phyloP scores from a whole-genome alignment of 768 basidiomycete species.

The Lactarius indigo region DNA sequence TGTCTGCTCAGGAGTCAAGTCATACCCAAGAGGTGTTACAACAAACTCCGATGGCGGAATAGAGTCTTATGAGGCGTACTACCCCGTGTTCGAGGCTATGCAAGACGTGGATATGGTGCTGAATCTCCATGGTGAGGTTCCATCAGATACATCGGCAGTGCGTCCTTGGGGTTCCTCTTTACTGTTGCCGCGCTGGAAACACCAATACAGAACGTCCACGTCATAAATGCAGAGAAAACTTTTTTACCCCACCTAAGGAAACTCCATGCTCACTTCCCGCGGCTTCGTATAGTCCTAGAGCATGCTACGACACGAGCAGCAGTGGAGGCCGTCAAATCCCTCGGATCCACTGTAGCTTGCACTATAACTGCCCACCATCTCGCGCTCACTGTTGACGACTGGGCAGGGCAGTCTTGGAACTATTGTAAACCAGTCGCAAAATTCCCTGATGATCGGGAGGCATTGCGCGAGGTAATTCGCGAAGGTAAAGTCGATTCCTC shows the following conservation, averaged over 20 bases:
- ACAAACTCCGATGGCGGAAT: conserved; percentile 97
- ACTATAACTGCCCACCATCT: conserved; percentile 98
- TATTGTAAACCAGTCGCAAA: conserved; percentile 99
- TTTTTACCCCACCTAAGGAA: conserved; percentile 87
- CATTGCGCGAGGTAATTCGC: conserved; percentile 70
- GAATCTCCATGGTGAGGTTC: conserved; percentile 96
- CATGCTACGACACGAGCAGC: conserved; percentile 94
- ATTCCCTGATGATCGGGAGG: conserved; percentile 85
- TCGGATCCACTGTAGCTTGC: conserved; percentile 84
- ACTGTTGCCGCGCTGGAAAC: background rate
- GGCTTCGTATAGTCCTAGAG: conserved; percentile 91
- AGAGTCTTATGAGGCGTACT: conserved; percentile 91
- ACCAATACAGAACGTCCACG: conserved; percentile 68
- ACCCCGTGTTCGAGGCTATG: conserved; percentile 92
- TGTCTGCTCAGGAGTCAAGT: conserved; percentile 68
- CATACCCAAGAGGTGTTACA: conserved; percentile 95
- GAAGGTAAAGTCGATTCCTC: conserved; percentile 49
- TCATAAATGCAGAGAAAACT: conserved; percentile 87
- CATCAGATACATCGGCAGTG: conserved; percentile 69
- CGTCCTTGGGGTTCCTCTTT: conserved; percentile 30
- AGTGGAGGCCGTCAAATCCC: conserved; percentile 76
- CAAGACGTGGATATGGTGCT: conserved; percentile 90
- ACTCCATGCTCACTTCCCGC: conserved; percentile 81
- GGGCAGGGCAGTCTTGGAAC: conserved; percentile 92
- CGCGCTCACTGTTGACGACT: conserved; percentile 89